Base-by-base conservation (phyloP, 148 eudicot genomes). In the Silene uniflora region DNA sequence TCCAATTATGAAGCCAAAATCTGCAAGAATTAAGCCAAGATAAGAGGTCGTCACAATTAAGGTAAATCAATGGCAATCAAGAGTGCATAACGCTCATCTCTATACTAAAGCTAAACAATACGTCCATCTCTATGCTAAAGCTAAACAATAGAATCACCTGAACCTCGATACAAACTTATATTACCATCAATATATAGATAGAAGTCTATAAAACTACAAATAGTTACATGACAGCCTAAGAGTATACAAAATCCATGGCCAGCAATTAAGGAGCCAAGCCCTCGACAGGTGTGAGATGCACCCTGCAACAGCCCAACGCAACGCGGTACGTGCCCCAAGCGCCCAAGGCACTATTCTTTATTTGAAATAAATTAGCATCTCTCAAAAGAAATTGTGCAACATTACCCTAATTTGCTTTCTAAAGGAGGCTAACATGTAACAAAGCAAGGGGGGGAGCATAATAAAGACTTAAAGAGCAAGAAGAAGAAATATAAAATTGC, bases 1-100 rank as follows among this genome's bases (percentile, higher is more conserved):
- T 87, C 97, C 98, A 92, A 61, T 90, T 92, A 77, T 91, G 97
- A 62, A 95, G 91, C 98, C 98, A 95, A 79, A 90, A 88, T 86
- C 98, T 95, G 91, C 76, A 87, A 72, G 71, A 76, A 67, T 10
- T 5, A n/a, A 56, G 32, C 10, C 18, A 5, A 16, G 39, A 52
- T 22, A 69, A 49, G 32, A 60, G 49, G 66, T 73, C 25, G 22
- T 13, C 59, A 68, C 21, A 23, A 69, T 22, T 21, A 23, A 68
- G 70, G 44, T 59, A 70, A 52, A 65, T 2, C 59, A 73, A 56
- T 46, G 25, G 42, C 16, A 24, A 21, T 44, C 60, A 60, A 18
- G 25, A 47, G n/a, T 13, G 29, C 17, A 47, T 16, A 10, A 44
- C 2, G 52, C 19, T 2, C 56, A 69, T 44, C 54, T 44, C 27